Base-by-base conservation (phyloP, 345 rosid species). In the Raphanus raphanistrum region DNA sequence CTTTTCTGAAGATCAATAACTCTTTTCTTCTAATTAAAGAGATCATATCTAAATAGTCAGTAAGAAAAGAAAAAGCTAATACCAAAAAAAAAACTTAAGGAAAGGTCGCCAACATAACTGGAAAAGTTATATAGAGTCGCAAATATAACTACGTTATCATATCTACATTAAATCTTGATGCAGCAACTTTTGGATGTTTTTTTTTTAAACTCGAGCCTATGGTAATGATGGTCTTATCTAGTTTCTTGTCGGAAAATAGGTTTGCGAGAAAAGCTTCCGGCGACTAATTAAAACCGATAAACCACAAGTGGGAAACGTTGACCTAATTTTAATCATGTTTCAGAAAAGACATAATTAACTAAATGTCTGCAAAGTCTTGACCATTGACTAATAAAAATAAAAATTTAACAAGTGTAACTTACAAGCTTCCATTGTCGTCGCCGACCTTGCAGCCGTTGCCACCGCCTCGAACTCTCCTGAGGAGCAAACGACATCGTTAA, bases 381-480 rank as follows among this genome's bases (percentile, higher is more conserved):
- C 52, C 28, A 78, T 26, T 29, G 72, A 63, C 38, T 58, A 65
- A 32, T 32, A 8, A 50, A 58, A 38, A 35, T 4, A 70, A 70
- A 54, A 8, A 5, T 8, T 8, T 31, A 16, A 27, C 6, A 59
- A 26, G 29, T 55, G 80, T 32, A 45, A 88, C 98, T 92, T 84
- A 94, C 98, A 94, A 87, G 92, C 92, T 94, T 81, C 98, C 98
- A 75, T 89, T 94, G 75, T 94, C 97, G 74, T 94, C 98, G 68
- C 98, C 98, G 74, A 92, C 97, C 88, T 92, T 94, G 90, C 97
- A 92, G 68, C 97, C 91, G 87, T 90, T 94, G 31, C 98, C 98
- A 68, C 97, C 98, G 58, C 97, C 95, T 77, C 98, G 86, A 62
- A 94, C 92, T 83, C 98, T 86, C 86, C 98, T 94, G 86, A 82